A percentile compares a stretch with the other conserved stretches of the same genome.
These are phyloP conservation scores for Meredithiella fracta DNA, from an alignment of 2,329 filamentous ascomycete genomes.

Conservation along the genomic window DNA sequence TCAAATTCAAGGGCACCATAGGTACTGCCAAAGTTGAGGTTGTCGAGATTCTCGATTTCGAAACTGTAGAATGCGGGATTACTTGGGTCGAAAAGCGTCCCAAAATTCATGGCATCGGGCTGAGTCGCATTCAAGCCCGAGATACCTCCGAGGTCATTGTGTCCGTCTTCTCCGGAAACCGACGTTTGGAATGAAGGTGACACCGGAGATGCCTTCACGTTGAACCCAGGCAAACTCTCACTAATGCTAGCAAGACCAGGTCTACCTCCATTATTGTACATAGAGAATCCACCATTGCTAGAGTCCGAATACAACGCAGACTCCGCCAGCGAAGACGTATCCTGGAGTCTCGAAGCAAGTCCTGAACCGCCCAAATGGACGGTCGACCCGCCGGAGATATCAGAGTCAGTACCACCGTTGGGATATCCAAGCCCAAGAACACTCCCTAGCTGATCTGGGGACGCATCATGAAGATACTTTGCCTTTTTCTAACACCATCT, in stretches of 20 bases:
- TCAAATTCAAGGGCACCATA: constrained; percentile 93
- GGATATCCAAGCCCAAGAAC: constrained; percentile 60
- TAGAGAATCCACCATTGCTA: constrained; percentile 31
- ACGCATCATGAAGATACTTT: constrained; percentile 95
- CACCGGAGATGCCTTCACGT: constrained; percentile 53
- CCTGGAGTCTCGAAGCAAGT: constrained; percentile 22
- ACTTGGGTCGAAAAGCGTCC: constrained; percentile 67
- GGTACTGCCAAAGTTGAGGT: constrained; percentile 62
- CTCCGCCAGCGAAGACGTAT: constrained; percentile 26
- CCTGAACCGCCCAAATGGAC: neutral
- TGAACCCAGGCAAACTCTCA: constrained; percentile 35
- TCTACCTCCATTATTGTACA: constrained; percentile 32
- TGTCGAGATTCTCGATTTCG: constrained; percentile 75
- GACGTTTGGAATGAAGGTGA: constrained; percentile 52
- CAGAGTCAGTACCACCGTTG: constrained; percentile 29
- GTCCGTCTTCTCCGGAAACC: constrained; percentile 10
- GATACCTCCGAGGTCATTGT: constrained; percentile 29
- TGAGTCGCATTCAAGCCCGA: constrained; percentile 16
- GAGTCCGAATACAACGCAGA: constrained; percentile 33
- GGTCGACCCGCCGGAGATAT: constrained; percentile 15
- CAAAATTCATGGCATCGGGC: constrained; percentile 35
- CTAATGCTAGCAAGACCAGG: constrained; percentile 29
- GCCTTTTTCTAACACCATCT: constrained; percentile 97
- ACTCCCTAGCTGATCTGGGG: constrained; percentile 74
- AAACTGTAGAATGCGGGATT: constrained; percentile 92